Conservation (phyloP, 2,329 filamentous ascomycete species). For the Parafenestella ontariensis region DNA sequence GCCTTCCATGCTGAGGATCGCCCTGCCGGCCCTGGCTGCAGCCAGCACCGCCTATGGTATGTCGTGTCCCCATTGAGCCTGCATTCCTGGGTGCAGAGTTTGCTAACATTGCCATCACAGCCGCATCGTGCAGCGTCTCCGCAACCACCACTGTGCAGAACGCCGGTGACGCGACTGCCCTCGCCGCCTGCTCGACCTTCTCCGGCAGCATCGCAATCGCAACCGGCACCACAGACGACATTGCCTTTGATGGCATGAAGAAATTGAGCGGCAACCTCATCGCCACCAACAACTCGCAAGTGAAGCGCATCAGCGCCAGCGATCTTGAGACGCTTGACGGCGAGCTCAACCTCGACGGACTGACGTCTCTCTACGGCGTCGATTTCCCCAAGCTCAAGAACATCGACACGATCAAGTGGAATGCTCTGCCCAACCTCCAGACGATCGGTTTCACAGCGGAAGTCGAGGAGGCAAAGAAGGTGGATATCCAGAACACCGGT, state of each 20-base stretch:
- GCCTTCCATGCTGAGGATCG: slow-evolving; percentile 64
- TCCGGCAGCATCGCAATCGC: slow-evolving; percentile 72
- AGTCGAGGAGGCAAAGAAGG: slow-evolving; percentile 70
- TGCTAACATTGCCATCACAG: slow-evolving; percentile 32
- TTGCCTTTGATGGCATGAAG: slow-evolving; percentile 69
- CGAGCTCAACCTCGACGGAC: slow-evolving; percentile 71
- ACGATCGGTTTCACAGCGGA: slow-evolving; percentile 66
- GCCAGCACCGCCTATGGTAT: slow-evolving; percentile 60
- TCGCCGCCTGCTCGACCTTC: slow-evolving; percentile 72
- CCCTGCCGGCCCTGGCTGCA: slow-evolving; percentile 63
- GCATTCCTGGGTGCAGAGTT: neutral
- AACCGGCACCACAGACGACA: slow-evolving; percentile 60
- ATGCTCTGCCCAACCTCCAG: slow-evolving; percentile 71
- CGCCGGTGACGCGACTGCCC: slow-evolving; percentile 64
- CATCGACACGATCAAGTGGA: slow-evolving; percentile 73
- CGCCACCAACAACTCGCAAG: slow-evolving; percentile 61
- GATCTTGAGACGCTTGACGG: slow-evolving; percentile 71
- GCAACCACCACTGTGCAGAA: slow-evolving; percentile 65
- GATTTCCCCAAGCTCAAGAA: slow-evolving; percentile 69
- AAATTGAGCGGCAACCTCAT: slow-evolving; percentile 65
- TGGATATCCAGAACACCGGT: slow-evolving; percentile 86
- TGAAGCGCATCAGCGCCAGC: slow-evolving; percentile 69
- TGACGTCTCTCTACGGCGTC: slow-evolving; percentile 73
- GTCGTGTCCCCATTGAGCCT: slow-evolving; percentile 21
- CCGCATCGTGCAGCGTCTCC: slow-evolving; percentile 49